Conservation (phyloP, 1,139 yeast genomes). For the Candida albicans region DNA sequence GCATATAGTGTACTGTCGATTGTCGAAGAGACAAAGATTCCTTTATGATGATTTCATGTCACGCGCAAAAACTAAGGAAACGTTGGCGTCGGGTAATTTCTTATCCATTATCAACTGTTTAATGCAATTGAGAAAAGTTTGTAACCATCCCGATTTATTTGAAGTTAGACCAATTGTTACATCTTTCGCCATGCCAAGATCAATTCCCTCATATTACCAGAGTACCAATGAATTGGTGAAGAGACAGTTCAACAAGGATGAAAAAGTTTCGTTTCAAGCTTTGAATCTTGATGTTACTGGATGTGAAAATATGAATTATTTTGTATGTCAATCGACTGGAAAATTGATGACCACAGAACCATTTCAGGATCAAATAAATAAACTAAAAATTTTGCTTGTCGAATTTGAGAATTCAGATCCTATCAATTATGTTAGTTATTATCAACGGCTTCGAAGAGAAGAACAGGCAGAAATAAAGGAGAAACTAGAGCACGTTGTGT, state of each 20-base stretch:
- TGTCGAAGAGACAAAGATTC: constrained; percentile 89
- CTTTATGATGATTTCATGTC: constrained; percentile 97
- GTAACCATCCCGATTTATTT: constrained; percentile 96
- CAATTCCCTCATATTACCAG: constrained; percentile 57
- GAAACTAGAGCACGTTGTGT: constrained; percentile 55
- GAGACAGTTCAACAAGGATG: constrained; percentile 27
- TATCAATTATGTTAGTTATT: constrained; percentile 59
- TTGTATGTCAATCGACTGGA: constrained; percentile 47
- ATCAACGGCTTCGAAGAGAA: constrained; percentile 52
- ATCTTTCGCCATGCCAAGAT: constrained; percentile 71
- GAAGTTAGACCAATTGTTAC: constrained; percentile 95
- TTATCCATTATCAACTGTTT: constrained; percentile 93
- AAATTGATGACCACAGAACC: constrained; percentile 48
- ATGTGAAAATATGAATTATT: constrained; percentile 47
- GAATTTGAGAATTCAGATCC: constrained; percentile 38
- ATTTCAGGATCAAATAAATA: constrained; percentile 46
- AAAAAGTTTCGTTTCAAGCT: constrained; percentile 50
- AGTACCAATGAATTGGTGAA: constrained; percentile 45
- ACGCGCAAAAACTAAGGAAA: constrained; percentile 91
- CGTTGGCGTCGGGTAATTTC: constrained; percentile 92
- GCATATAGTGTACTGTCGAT: constrained; percentile 87
- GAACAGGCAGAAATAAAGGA: constrained; percentile 53
- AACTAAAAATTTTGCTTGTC: constrained; percentile 30
- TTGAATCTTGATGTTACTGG: constrained; percentile 60
- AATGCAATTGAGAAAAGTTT: constrained; percentile 96